A percentile compares a stretch with the other conserved stretches of the same genome.
Conservation (phyloP, 495 filamentous ascomycete genomes). For the Ramalina peruviana region DNA sequence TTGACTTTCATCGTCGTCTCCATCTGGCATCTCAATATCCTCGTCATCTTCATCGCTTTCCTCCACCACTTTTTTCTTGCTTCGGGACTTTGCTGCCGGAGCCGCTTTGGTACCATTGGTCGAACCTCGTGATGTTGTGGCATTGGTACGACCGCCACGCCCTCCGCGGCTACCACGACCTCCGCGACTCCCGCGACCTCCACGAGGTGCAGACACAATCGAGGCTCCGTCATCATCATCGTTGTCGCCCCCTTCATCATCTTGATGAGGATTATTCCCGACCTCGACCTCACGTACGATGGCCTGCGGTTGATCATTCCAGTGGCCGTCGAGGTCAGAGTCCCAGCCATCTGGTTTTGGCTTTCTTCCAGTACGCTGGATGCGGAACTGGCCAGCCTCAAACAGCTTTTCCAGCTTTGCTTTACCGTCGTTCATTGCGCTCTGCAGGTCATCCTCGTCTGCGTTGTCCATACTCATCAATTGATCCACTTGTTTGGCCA, state of each 20-base stretch:
- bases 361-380: constrained; percentile 48
- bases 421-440: constrained; percentile 58
- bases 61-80: constrained; percentile 38
- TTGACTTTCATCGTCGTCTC: constrained; percentile 50
- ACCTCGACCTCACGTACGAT: constrained; percentile 30
- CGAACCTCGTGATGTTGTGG: constrained; percentile 25
- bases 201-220: constrained; percentile 18
- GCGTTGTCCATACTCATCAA: constrained; percentile 46
- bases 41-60: constrained; percentile 50
- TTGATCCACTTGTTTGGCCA: constrained; percentile 62
- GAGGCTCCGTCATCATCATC: constrained; percentile 28
- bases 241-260: constrained; percentile 36
- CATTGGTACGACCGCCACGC: constrained; percentile 32
- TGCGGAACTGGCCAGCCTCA: constrained; percentile 45
- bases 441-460: constrained; percentile 53
- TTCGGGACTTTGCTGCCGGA: constrained; percentile 28
- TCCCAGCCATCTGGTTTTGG: constrained; percentile 74
- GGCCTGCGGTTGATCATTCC: constrained; percentile 68
- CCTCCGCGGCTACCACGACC: constrained; percentile 13
- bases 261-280: constrained; percentile 2
- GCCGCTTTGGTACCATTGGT: constrained; percentile 26
- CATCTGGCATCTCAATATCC: constrained; percentile 48
- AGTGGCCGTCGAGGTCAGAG: constrained; percentile 56
- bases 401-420: constrained; percentile 59
- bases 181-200: constrained; percentile 35